phyloP scores from a whole-genome alignment of 305 asterid genomes.

The Caryopteris hybrid region DNA sequence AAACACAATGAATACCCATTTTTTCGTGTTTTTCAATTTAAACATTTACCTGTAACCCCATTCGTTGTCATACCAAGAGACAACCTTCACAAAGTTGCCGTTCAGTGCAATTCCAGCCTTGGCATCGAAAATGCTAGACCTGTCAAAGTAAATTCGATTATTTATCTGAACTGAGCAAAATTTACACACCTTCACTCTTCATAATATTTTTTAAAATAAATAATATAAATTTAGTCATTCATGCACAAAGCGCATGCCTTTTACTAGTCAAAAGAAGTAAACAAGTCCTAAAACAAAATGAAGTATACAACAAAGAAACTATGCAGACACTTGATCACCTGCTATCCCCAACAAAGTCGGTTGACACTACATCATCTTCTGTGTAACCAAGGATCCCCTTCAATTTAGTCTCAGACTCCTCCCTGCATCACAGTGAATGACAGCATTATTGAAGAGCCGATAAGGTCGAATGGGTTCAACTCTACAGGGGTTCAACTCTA shows the following conservation, averaged over 20 bases:
- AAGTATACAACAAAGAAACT: too few relatives aligned
- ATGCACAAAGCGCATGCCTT: too few relatives aligned
- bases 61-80: constrained; percentile 87
- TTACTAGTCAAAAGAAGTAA: too few relatives aligned
- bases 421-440: constrained; percentile 26
- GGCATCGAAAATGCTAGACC: constrained; percentile 88
- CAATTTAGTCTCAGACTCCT: constrained; percentile 52
- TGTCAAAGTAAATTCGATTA: constrained; percentile 4
- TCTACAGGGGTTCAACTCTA: too few relatives aligned
- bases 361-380: constrained; percentile 78
- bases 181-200: too few relatives aligned
- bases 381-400: constrained; percentile 85
- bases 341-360: constrained; percentile 70
- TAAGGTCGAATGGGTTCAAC: not conserved
- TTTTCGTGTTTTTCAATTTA: not conserved
- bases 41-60: constrained; percentile 50
- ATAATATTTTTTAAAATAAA: too few relatives aligned
- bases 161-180: too few relatives aligned
- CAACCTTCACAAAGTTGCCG: constrained; percentile 68
- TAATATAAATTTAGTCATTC: too few relatives aligned
- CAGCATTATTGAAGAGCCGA: not conserved
- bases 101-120: constrained; percentile 83
- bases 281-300: too few relatives aligned
- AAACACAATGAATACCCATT: not conserved
- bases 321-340: constrained; percentile 30